These are phyloP conservation scores for Apophysomyces variabilis DNA, from an alignment of 371 early-diverging fungal species.

Conservation along the genomic window DNA sequence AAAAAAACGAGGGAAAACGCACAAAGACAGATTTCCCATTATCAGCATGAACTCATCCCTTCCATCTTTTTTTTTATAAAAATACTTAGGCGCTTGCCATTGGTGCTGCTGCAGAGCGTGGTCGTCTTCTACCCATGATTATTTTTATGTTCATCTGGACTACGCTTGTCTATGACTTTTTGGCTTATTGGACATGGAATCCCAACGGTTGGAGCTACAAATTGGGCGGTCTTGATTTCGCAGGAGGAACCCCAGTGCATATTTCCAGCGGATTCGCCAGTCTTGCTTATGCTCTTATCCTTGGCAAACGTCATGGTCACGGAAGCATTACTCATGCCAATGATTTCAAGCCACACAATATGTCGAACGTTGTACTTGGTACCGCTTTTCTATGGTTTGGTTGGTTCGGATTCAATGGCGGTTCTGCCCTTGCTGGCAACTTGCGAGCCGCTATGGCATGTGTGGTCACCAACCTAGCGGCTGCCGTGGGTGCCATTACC, in stretches of 20 bases:
- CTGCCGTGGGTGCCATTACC: constrained; percentile 81
- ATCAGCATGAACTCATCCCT: no score
- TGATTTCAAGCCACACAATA: constrained; percentile 87
- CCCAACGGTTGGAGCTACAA: constrained; percentile 80
- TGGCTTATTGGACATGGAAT: constrained; percentile 95
- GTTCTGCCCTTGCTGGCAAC: constrained; percentile 83
- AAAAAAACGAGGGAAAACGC: background rate
- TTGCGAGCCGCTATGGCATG: constrained; percentile 86
- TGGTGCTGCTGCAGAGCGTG: constrained; percentile 90
- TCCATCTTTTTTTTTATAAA: constrained; percentile 24
- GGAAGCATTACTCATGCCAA: constrained; percentile 46
- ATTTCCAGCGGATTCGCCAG: constrained; percentile 90
- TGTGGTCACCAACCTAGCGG: constrained; percentile 84
- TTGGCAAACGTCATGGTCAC: constrained; percentile 81
- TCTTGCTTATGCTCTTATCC: constrained; percentile 81
- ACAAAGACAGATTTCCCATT: no score
- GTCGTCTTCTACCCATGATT: constrained; percentile 83
- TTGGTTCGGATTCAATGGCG: constrained; percentile 87
- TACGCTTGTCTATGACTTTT: constrained; percentile 85
- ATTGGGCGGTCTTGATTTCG: constrained; percentile 81
- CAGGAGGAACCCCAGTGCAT: constrained; percentile 94
- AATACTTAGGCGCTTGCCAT: constrained; percentile 84
- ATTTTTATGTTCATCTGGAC: constrained; percentile 94
- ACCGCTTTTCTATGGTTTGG: constrained; percentile 91
- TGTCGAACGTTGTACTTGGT: constrained; percentile 87